Evolutionary conservation across 768 basidiomycete genomes (phyloP).

Genomic region (Phylloporus rhodoxanthus): DNA sequence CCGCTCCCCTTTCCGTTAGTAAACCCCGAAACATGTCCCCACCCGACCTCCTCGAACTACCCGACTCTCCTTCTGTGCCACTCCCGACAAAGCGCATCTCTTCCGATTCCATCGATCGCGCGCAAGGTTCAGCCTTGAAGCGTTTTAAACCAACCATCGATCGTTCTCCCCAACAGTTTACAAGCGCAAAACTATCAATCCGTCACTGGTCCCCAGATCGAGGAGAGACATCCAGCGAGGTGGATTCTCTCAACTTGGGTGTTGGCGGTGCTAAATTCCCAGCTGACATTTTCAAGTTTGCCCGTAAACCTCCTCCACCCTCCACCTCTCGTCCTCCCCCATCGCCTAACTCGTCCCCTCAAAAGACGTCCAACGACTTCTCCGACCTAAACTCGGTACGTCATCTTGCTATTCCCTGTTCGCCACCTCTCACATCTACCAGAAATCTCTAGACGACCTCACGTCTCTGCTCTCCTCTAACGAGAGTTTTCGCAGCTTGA

Average conservation of each 20-base stretch:
- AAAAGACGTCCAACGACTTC: slow-evolving; percentile 3
- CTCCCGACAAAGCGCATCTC: slow-evolving; percentile 31
- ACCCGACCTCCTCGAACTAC: slow-evolving; percentile 13
- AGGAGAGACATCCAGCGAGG: slow-evolving; percentile 14
- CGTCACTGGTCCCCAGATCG: slow-evolving; percentile 16
- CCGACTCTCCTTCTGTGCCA: slow-evolving; percentile 9
- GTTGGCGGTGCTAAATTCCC: neutral
- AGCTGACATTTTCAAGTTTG: slow-evolving; percentile 19
- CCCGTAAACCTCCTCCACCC: slow-evolving; percentile 1
- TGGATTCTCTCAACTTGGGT: slow-evolving; percentile 22
- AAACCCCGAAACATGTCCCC: slow-evolving; percentile 11
- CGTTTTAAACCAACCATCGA: slow-evolving; percentile 32
- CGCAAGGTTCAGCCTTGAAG: slow-evolving; percentile 21
- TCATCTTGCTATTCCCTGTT: neutral
- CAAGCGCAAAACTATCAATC: slow-evolving; percentile 4
- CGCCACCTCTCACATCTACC: neutral
- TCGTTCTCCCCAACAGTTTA: slow-evolving; percentile 10
- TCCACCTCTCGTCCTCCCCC: slow-evolving; percentile 1
- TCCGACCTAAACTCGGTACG: slow-evolving; percentile 18
- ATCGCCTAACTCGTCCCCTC: slow-evolving; percentile 6
- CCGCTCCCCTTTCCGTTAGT: slow-evolving; percentile 38
- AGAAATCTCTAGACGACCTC: slow-evolving; percentile 30
- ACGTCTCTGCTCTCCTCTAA: slow-evolving; percentile 20
- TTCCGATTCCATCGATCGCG: slow-evolving; percentile 9
- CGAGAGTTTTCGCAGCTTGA: slow-evolving; percentile 9